Conservation (phyloP, 192 early-diverging fungal genomes). For the Backusella parvicylindrica region DNA sequence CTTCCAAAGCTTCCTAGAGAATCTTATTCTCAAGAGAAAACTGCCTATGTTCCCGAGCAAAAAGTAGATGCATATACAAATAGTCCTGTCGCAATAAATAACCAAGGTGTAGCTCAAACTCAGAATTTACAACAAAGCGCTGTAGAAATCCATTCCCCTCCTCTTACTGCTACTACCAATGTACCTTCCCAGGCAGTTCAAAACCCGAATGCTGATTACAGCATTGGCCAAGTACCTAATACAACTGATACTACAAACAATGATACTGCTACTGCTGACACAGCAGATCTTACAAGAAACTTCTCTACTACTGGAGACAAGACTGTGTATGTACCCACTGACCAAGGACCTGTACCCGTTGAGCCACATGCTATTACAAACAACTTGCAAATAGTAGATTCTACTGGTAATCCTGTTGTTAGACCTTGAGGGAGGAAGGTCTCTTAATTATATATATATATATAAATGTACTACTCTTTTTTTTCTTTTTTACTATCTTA, state of each 20-base stretch:
- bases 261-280: not conserved
- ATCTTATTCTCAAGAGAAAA: not conserved
- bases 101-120: not conserved
- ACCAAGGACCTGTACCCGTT: not conserved
- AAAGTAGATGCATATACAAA: not conserved
- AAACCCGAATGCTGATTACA: not conserved
- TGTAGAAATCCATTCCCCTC: not conserved
- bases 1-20: not conserved
- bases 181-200: not conserved
- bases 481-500: not conserved
- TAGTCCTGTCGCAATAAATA: not conserved
- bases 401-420: not conserved
- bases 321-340: not conserved
- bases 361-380: not conserved
- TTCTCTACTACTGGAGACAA: not conserved
- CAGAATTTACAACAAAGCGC: not conserved
- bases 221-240: not conserved
- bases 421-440: not conserved
- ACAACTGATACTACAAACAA: not conserved
- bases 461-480: not conserved
- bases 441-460: not conserved
- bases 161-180: not conserved
- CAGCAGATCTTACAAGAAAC: not conserved
- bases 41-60: not conserved
- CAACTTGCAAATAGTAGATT: not conserved